Conservation (phyloP, 768 basidiomycete species). For the Hygrocybe coccinea region DNA sequence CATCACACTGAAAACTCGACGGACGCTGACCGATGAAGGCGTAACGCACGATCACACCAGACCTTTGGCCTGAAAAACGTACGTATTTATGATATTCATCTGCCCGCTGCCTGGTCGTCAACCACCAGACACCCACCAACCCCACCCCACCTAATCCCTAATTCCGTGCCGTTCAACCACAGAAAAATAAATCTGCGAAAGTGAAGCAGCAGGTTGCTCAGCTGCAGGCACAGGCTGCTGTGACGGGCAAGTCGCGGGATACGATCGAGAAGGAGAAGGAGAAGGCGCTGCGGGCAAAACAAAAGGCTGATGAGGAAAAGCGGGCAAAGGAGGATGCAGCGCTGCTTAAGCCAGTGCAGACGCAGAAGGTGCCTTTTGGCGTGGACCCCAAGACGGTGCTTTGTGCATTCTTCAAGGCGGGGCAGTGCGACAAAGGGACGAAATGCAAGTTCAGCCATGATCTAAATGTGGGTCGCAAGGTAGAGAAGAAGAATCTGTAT, state of each 20-base stretch:
- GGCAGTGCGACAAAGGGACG: conserved; percentile 86
- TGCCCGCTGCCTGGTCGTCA: no score
- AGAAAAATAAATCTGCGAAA: conserved; percentile 95
- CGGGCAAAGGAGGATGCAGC: conserved; percentile 80
- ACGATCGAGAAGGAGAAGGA: conserved; percentile 81
- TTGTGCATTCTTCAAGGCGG: conserved; percentile 89
- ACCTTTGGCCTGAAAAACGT: conserved; percentile 90
- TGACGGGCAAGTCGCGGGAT: conserved; percentile 76
- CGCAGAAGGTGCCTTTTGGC: conserved; percentile 88
- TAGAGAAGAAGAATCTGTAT: conserved; percentile 94
- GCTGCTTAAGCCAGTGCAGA: conserved; percentile 72
- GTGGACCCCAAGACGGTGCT: conserved; percentile 95
- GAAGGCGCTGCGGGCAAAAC: conserved; percentile 70
- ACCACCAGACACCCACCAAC: no score
- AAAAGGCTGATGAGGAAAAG: conserved; percentile 76
- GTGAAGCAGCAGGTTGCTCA: conserved; percentile 81
- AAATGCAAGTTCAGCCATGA: conserved; percentile 99
- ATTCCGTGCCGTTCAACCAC: not conserved
- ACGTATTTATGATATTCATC: no score
- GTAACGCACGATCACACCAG: conserved; percentile 35
- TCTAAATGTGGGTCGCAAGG: conserved; percentile 80
- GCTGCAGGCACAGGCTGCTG: conserved; percentile 71
- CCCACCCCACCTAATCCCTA: no score
- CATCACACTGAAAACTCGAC: conserved; percentile 12
- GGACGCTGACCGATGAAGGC: conserved; percentile 29